Evolutionary conservation across 2,329 filamentous ascomycete genomes (phyloP).

Genomic region (Ophiocordyceps camponoti-leonardi): DNA sequence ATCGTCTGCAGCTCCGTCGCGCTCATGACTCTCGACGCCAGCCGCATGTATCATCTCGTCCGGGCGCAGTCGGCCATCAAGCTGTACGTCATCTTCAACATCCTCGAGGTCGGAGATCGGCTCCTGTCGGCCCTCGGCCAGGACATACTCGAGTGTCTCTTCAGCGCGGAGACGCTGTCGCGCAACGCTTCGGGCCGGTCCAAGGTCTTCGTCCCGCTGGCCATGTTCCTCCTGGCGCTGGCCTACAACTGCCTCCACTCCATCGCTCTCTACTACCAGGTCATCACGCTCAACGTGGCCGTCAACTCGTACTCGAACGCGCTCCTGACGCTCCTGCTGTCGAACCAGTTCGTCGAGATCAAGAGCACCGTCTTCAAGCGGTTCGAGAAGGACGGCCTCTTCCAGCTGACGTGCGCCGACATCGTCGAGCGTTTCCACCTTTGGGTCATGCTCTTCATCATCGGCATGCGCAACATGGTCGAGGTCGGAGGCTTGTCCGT

Average conservation of each 20-base stretch:
- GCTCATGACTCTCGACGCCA: conserved; percentile 83
- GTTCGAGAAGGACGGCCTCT: conserved; percentile 94
- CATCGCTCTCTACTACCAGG: conserved; percentile 84
- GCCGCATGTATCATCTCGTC: conserved; percentile 95
- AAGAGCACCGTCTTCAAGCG: conserved; percentile 98
- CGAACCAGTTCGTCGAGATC: conserved; percentile 98
- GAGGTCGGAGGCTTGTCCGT: conserved; percentile 76
- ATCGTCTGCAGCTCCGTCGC: conserved; percentile 74
- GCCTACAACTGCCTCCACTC: conserved; percentile 80
- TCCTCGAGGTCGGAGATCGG: conserved; percentile 82
- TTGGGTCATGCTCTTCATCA: conserved; percentile 94
- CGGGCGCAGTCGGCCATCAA: conserved; percentile 94
- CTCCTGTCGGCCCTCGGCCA: conserved; percentile 83
- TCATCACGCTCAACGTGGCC: conserved; percentile 92
- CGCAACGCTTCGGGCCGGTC: conserved; percentile 76
- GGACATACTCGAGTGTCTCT: conserved; percentile 89
- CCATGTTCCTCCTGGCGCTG: conserved; percentile 77
- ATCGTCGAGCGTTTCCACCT: conserved; percentile 94
- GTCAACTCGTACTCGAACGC: conserved; percentile 98
- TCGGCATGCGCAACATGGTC: conserved; percentile 88
- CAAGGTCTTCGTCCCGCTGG: conserved; percentile 74
- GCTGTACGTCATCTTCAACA: conserved; percentile 96
- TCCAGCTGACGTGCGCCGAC: conserved; percentile 91
- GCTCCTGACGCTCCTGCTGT: conserved; percentile 76
- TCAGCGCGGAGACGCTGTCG: conserved; percentile 83